Conservation (phyloP, 495 filamentous ascomycete genomes). For the Aspergillus saccharolyticus region DNA sequence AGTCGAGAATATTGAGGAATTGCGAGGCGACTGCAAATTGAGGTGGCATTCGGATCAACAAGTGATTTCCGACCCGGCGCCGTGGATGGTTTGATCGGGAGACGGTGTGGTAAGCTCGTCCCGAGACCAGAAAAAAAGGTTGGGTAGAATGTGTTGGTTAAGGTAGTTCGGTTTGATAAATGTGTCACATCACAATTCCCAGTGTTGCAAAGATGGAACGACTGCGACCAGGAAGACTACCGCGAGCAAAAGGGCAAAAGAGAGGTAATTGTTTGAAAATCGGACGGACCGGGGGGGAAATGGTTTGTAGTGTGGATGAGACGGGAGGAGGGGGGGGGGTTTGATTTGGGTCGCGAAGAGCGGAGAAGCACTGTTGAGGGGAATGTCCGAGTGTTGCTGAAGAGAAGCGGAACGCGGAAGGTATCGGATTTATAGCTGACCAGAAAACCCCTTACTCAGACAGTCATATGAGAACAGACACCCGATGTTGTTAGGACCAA, state of each 20-base stretch:
- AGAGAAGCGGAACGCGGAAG: not conserved
- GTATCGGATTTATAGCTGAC: slow-evolving; percentile 3
- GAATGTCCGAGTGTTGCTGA: slow-evolving; percentile 1
- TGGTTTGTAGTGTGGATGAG: not conserved
- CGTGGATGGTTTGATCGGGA: not conserved
- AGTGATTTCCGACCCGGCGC: not conserved
- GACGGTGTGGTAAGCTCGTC: not conserved
- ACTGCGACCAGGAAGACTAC: not conserved
- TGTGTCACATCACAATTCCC: not conserved
- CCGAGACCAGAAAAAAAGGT: not conserved
- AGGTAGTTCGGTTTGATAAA: not conserved
- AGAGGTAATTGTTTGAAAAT: not conserved
- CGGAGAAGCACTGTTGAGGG: not conserved
- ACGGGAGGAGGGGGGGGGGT: not conserved
- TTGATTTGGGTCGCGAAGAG: not conserved
- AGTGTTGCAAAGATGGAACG: not conserved
- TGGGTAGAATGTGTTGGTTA: not conserved
- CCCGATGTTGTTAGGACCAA: not conserved
- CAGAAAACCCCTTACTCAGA: slow-evolving; percentile 1
- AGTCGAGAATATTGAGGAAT: not conserved
- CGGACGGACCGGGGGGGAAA: not conserved
- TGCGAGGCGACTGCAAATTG: not conserved
- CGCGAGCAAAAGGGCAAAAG: not conserved
- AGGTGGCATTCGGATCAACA: slow-evolving; percentile 10
- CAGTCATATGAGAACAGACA: slow-evolving; percentile 1